Conservation (phyloP, 2,329 filamentous ascomycete species). For the Colletotrichum sp. region DNA sequence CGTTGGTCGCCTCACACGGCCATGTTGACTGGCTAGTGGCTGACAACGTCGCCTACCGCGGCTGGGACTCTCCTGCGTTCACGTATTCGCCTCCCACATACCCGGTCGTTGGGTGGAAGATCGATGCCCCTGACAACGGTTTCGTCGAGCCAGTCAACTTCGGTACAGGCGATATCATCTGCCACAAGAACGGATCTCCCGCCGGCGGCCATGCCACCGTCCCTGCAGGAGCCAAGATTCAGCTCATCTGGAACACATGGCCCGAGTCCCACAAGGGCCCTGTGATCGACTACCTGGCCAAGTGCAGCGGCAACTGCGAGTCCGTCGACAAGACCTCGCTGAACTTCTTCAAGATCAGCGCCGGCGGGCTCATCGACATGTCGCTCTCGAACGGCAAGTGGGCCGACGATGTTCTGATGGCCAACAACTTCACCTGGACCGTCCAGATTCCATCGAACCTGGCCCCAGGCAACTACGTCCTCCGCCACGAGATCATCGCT, state of each 20-base stretch:
- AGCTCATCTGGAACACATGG: constrained; percentile 71
- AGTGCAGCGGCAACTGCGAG: constrained; percentile 55
- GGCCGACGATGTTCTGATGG: constrained; percentile 60
- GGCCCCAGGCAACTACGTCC: constrained; percentile 57
- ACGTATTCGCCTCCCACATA: constrained; percentile 24
- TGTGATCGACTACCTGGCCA: constrained; percentile 65
- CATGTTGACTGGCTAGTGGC: constrained; percentile 34
- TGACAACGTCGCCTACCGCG: constrained; percentile 36
- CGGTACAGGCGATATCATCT: constrained; percentile 47
- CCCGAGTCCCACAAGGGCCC: constrained; percentile 67
- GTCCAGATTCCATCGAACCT: constrained; percentile 52
- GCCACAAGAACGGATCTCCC: constrained; percentile 42
- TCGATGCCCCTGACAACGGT: constrained; percentile 42
- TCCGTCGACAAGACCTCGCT: constrained; percentile 55
- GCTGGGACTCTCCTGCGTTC: constrained; percentile 46
- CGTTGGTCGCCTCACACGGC: constrained; percentile 32
- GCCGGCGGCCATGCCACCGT: constrained; percentile 48
- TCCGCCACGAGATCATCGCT: constrained; percentile 61
- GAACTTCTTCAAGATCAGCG: constrained; percentile 65
- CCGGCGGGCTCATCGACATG: constrained; percentile 54
- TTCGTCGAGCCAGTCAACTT: constrained; percentile 51
- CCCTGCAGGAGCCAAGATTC: constrained; percentile 61
- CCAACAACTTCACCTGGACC: constrained; percentile 51
- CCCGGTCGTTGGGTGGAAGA: constrained; percentile 35
- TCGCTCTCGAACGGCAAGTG: constrained; percentile 50